Evolutionary conservation across 2,329 filamentous ascomycete species (phyloP), one percentile per base, ranked within the genome.

Genomic region (Fusarium tricinctum): DNA sequence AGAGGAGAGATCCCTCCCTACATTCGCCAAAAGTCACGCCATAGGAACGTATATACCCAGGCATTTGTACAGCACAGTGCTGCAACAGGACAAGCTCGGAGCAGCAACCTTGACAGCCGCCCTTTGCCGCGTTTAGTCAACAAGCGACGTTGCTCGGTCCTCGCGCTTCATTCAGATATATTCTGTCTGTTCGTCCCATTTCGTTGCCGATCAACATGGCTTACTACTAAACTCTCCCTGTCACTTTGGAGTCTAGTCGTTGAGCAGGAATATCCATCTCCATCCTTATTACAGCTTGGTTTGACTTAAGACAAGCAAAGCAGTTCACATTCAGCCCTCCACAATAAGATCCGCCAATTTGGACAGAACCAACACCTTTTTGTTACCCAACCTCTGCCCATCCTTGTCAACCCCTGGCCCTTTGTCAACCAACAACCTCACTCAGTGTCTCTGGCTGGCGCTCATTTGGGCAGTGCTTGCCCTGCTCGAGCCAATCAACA

Each of bases 81-180:
- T 46, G 33, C 22, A 61, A 62, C 22, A 33, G 50, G 51, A 45
- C 56, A 64, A 53, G 47, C 46, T 39, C 47, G 28, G 10, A 30
- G 32, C 22, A 48, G 23, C 47, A 46, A 45, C 61, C 52, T 67
- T 44, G 62, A 48, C 56, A 48, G 32, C 56, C 56, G 60, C 66
- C 53, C 35, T 45, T 69, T 69, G 50, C 62, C 63, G 58, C 58
- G 62, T 58, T 58, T 63, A 50, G 53, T 63, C 44, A 42, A 56
- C 30, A 42, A 39, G 39, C 55, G 46, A 62, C 52, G 17, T 26
- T 30, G 38, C 60, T 63, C 58, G 58, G 59, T 47, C 48, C 56
- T 54, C 42, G 55, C 62, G 46, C 38, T 46, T 57, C n/a, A 33
- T 47, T 51, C 45, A 57, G 58, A 57, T 57, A 63, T 63, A 63